These are phyloP conservation scores for Avicennia marina DNA, from an alignment of 257 asterid species.

Conservation along the genomic window DNA sequence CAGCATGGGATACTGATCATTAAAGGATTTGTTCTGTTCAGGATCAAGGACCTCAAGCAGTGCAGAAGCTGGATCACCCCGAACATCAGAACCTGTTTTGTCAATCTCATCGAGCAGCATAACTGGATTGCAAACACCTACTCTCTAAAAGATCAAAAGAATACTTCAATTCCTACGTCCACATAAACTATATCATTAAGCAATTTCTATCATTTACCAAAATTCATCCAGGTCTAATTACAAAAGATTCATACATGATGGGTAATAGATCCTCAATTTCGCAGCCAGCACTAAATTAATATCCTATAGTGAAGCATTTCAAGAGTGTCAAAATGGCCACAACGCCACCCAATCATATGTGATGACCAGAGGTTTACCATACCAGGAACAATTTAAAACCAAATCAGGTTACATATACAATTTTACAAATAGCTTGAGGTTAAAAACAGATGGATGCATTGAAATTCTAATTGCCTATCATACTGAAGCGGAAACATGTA, in stretches of 20 bases:
- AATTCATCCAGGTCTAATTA: conserved; percentile 3
- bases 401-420: no score
- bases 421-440: no score
- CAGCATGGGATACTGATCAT: conserved; percentile 90
- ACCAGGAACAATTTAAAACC: neutral
- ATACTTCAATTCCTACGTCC: neutral
- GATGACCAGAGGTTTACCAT: neutral
- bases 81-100: conserved; percentile 96
- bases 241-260: neutral
- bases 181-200: neutral
- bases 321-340: neutral
- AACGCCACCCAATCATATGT: conserved; percentile 1
- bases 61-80: conserved; percentile 99
- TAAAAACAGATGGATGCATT: no score
- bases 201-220: neutral
- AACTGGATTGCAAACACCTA: conserved; percentile 93
- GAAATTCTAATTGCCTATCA: conserved; percentile 1
- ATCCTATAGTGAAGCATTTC: neutral
- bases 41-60: conserved; percentile 99
- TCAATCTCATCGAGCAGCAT: conserved; percentile 99
- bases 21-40: conserved; percentile 88
- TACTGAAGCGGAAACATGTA: neutral
- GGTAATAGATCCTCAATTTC: neutral
- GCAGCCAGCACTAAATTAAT: neutral
- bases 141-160: conserved; percentile 55